phyloP scores from a whole-genome alignment of 2,329 filamentous ascomycete genomes.

The Cercospora citrullina region DNA sequence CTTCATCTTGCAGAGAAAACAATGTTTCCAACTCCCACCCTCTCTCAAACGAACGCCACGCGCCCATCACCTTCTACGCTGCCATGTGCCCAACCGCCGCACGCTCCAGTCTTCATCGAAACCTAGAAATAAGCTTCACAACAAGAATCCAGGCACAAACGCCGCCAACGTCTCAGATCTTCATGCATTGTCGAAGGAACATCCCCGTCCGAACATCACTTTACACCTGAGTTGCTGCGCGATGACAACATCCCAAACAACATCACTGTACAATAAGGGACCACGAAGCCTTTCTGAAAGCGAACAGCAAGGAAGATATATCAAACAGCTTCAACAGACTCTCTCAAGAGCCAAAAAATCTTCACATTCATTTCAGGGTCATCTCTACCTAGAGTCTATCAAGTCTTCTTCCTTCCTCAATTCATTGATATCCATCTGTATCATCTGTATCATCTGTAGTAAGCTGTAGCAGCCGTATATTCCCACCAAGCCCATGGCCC shows the following conservation, averaged over 20 bases:
- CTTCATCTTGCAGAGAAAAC: too few species aligned
- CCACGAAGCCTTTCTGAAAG: too few species aligned
- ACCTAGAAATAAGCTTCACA: not conserved
- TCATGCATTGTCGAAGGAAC: not conserved
- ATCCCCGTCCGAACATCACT: not conserved
- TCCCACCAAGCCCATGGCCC: not conserved
- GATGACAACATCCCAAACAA: not conserved
- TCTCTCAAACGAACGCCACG: not conserved
- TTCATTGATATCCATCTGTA: not conserved
- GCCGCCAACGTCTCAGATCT: not conserved
- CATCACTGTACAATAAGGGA: too few species aligned
- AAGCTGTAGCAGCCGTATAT: conserved; percentile 2
- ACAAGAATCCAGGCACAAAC: not conserved
- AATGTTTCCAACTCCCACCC: not conserved
- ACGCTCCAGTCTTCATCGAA: not conserved
- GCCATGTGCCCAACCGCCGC: not conserved
- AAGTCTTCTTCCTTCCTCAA: not conserved
- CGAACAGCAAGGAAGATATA: too few species aligned
- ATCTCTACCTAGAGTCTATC: not conserved
- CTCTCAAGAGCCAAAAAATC: not conserved
- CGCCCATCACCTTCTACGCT: not conserved
- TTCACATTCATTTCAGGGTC: not conserved
- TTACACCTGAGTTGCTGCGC: not conserved
- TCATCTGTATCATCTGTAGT: not conserved
- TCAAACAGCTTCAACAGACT: not conserved